phyloP scores from a whole-genome alignment of 176 grass and related monocot species.

The Guadua angustifolia region DNA sequence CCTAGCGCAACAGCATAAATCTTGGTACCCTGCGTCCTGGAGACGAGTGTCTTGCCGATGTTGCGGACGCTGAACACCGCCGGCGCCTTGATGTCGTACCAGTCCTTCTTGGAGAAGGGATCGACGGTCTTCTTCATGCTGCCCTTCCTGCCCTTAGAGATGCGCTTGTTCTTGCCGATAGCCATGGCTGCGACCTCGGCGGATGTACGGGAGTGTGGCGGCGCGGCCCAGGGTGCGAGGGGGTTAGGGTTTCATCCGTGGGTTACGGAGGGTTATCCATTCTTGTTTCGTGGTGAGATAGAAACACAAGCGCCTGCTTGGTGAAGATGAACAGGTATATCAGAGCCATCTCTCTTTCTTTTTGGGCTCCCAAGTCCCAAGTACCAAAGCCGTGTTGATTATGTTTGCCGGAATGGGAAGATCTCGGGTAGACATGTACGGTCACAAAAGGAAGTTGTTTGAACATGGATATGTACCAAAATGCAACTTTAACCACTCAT shows the following conservation, averaged over 20 bases:
- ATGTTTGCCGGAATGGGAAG: too few species aligned
- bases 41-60: conserved; percentile 82
- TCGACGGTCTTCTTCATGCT: conserved; percentile 88
- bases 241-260: neutral
- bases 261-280: too few species aligned
- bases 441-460: too few species aligned
- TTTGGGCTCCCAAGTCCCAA: too few species aligned
- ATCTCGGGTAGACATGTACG: too few species aligned
- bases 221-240: neutral
- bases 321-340: too few species aligned
- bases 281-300: too few species aligned
- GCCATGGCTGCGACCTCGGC: conserved; percentile 39
- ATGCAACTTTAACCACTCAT: too few species aligned
- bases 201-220: neutral
- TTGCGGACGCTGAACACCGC: conserved; percentile 62
- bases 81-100: conserved; percentile 89
- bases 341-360: too few species aligned
- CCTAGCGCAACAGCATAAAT: neutral
- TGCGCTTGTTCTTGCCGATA: conserved; percentile 82
- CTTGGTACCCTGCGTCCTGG: conserved; percentile 88
- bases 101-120: conserved; percentile 84
- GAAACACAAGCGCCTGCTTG: too few species aligned
- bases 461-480: too few species aligned
- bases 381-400: too few species aligned
- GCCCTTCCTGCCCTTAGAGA: conserved; percentile 81